Percentiles rank a stretch among this genome's conserved stretches.
Evolutionary conservation across 2,329 filamentous ascomycete species (phyloP).

Genomic region (Truncatella angustata): DNA sequence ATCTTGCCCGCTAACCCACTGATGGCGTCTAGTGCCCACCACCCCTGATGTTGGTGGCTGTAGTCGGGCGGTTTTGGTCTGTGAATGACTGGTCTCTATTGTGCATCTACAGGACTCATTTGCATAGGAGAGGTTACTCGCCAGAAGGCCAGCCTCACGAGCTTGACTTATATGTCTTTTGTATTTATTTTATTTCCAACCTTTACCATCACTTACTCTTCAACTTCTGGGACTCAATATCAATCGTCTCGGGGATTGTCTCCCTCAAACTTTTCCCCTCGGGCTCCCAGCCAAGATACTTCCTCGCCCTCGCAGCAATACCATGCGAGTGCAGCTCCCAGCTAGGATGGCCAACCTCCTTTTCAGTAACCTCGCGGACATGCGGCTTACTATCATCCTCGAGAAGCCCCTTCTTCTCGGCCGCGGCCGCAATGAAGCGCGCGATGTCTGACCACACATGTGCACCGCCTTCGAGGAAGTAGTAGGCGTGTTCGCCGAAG

Average conservation of each 20-base stretch:
- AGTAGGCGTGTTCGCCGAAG: conserved; percentile 65
- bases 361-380: conserved; percentile 23
- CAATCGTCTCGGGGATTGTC: conserved; percentile 35
- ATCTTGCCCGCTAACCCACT: not conserved
- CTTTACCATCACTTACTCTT: not conserved
- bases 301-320: conserved; percentile 39
- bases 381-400: conserved; percentile 29
- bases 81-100: too few relatives aligned
- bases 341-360: conserved; percentile 20
- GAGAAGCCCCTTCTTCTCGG: conserved; percentile 48
- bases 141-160: too few relatives aligned
- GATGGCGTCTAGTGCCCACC: too few relatives aligned
- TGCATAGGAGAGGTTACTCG: too few relatives aligned
- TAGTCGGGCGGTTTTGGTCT: not conserved
- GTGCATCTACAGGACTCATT: too few relatives aligned
- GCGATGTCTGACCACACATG: conserved; percentile 64
- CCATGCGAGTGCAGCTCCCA: conserved; percentile 44
- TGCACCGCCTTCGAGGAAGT: conserved; percentile 62
- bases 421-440: conserved; percentile 53
- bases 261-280: conserved; percentile 34
- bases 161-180: too few relatives aligned
- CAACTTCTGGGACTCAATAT: conserved; percentile 32
- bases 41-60: too few relatives aligned
- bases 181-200: too few relatives aligned
- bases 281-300: conserved; percentile 46